Evolutionary conservation across 1,284 basidiomycete genomes (phyloP).

Genomic region (Farysia itapuensis): DNA sequence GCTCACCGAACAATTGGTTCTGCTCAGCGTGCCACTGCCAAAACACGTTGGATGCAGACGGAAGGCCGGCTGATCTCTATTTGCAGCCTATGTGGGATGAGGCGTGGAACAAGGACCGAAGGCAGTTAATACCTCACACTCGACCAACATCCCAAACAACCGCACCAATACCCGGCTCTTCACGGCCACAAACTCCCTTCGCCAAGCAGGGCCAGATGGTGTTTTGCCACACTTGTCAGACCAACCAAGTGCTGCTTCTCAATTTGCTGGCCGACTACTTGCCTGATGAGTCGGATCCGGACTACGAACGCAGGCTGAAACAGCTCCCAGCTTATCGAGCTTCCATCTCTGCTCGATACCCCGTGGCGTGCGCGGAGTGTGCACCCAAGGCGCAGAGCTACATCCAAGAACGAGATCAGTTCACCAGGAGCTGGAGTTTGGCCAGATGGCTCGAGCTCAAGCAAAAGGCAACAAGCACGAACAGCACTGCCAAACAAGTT

Average conservation of each 20-base stretch:
- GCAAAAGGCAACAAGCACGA: conserved; percentile 9
- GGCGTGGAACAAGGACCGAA: conserved; percentile 22
- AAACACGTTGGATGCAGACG: conserved; percentile 30
- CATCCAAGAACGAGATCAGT: conserved; percentile 26
- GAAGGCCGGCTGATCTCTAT: conserved; percentile 31
- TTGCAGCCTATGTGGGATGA: conserved; percentile 44
- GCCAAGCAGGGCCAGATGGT: conserved; percentile 1
- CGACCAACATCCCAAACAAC: background rate
- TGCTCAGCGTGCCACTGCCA: conserved; percentile 47
- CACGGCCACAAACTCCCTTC: background rate
- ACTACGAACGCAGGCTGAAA: conserved; percentile 20
- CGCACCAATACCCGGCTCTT: background rate
- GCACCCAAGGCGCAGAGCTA: conserved; percentile 17
- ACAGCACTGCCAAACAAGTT: too few relatives aligned
- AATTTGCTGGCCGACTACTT: conserved; percentile 51
- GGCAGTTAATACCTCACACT: conserved; percentile 12
- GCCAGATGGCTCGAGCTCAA: conserved; percentile 35
- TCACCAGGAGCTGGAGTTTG: conserved; percentile 32
- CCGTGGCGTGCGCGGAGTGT: conserved; percentile 37
- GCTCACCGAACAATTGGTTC: conserved; percentile 45
- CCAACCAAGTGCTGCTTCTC: conserved; percentile 48
- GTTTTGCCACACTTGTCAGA: conserved; percentile 52
- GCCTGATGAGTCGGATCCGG: conserved; percentile 27
- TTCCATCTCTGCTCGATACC: conserved; percentile 44
- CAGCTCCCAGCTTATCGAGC: conserved; percentile 25